These are phyloP conservation scores for Camelina laxa DNA, from an alignment of 345 rosid species.

Conservation along the genomic window DNA sequence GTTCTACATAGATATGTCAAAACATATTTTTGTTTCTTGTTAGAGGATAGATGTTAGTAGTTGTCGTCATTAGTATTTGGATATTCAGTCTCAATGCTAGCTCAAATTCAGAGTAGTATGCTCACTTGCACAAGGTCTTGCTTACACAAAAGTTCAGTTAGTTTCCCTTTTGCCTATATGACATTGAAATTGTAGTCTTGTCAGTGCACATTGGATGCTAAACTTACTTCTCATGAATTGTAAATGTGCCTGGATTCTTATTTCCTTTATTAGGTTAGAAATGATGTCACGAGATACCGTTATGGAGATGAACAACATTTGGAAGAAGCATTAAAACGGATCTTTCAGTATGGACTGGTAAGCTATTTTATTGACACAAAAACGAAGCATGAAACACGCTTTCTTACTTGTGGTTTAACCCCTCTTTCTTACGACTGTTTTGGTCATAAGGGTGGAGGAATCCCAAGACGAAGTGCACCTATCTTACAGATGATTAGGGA, in stretches of 20 bases:
- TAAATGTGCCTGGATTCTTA: not conserved
- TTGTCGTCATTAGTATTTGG: not conserved
- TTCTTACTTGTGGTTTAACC: not conserved
- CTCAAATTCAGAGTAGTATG: not conserved
- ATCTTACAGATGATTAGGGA: conserved; percentile 74
- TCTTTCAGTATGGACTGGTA: conserved; percentile 93
- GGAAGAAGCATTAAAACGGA: conserved; percentile 91
- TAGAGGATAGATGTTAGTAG: not conserved
- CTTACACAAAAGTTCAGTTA: not conserved
- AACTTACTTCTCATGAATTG: not conserved
- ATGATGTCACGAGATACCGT: conserved; percentile 85
- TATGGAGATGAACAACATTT: conserved; percentile 98
- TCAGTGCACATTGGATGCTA: not conserved
- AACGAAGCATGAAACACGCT: no score
- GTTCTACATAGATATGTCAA: not conserved
- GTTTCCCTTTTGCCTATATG: not conserved
- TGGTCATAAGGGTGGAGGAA: conserved; percentile 75
- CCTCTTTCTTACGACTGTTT: not conserved
- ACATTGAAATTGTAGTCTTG: not conserved
- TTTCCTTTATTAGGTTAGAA: conserved; percentile 60
- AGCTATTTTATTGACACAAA: conserved; percentile 27
- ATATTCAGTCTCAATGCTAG: not conserved
- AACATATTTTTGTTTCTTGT: not conserved
- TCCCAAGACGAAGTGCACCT: conserved; percentile 92
- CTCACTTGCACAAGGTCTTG: not conserved